Base-by-base conservation (phyloP, 148 eudicot species). In the Agrostemma githago region DNA sequence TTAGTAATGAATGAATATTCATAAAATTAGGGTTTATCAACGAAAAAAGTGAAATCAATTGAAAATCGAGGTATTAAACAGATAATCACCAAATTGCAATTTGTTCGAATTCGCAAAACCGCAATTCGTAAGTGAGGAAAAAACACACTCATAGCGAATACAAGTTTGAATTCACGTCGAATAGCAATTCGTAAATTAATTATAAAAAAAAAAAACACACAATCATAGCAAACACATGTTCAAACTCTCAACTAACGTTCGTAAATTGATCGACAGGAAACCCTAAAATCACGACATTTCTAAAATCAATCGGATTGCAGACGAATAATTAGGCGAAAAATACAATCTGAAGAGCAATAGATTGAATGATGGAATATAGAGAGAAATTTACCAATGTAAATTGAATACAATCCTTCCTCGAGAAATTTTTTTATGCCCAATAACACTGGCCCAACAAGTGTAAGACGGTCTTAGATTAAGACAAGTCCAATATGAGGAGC, bases 291-390 rank as follows among this genome's bases (percentile, higher is more conserved):
- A 15, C 34, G 26, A n/a, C 0, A 48, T 1, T 48, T 17, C 71
- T 15, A 37, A 6, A 21, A 53, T 53, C n/a, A 66, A 26, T 74
- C 11, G 21, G 62, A 17, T 73, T 73, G 37, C 65, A 61, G 63
- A 12, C 3, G 56, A 51, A 8, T 60, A 60, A 60, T 60, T 58
- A 15, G 62, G 62, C 21, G 21, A 58, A 58, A 58, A 15, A 0
- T 58, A 17, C 2, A 58, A 62, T 10, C 1, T 26, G 14, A 4
- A 21, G 38, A 26, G 15, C 39, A 26, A 10, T n/a, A 3, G 21
- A n/a, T 62, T 26, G 41, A 62, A 20, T 8, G 16, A 26, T 62
- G 41, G 66, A 34, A 6, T 3, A 62, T 26, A 2, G 8, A 62
- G 66, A 10, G 41, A 4, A 34, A 65, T 38, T 14, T 39, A 39